A percentile compares a stretch with the other conserved stretches of the same genome.
Evolutionary conservation across 345 rosid genomes (phyloP).

Genomic region (Populus ilicifolia): DNA sequence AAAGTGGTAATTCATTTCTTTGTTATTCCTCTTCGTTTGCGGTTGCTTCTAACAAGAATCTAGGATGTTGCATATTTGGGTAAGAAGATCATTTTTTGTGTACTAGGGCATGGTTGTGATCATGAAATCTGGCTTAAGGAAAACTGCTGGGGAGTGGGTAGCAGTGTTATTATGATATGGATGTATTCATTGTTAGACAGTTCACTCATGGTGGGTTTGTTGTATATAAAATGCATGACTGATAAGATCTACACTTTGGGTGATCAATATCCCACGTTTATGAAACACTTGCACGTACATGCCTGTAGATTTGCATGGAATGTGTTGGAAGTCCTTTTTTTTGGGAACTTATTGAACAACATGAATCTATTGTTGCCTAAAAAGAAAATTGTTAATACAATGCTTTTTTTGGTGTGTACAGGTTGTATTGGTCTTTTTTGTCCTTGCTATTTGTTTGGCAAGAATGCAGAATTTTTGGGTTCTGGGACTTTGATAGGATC

Average conservation of each 20-base stretch:
- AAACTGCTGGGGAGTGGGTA: too few relatives aligned
- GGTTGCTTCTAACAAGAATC: background rate
- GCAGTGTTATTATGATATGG: too few relatives aligned
- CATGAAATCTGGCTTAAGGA: background rate
- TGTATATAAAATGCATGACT: too few relatives aligned
- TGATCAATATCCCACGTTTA: too few relatives aligned
- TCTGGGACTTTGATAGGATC: constrained; percentile 85
- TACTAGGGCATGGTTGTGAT: background rate
- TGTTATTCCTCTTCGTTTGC: background rate
- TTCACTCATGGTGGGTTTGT: too few relatives aligned
- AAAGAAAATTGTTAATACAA: background rate
- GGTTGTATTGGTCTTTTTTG: constrained; percentile 75
- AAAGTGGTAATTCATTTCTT: background rate
- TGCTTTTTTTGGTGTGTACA: constrained; percentile 24
- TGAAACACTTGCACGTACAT: too few relatives aligned
- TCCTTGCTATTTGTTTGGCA: constrained; percentile 83
- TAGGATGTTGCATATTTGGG: background rate
- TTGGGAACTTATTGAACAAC: background rate
- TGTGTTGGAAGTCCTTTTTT: background rate
- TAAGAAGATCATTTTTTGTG: background rate
- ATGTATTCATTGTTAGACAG: too few relatives aligned
- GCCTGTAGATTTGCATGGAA: too few relatives aligned
- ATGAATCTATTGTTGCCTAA: background rate
- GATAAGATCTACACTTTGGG: too few relatives aligned
- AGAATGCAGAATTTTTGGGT: constrained; percentile 79